These are phyloP conservation scores for Sclerotiophoma versabilis DNA, from an alignment of 2,329 filamentous ascomycete species.

Conservation along the genomic window DNA sequence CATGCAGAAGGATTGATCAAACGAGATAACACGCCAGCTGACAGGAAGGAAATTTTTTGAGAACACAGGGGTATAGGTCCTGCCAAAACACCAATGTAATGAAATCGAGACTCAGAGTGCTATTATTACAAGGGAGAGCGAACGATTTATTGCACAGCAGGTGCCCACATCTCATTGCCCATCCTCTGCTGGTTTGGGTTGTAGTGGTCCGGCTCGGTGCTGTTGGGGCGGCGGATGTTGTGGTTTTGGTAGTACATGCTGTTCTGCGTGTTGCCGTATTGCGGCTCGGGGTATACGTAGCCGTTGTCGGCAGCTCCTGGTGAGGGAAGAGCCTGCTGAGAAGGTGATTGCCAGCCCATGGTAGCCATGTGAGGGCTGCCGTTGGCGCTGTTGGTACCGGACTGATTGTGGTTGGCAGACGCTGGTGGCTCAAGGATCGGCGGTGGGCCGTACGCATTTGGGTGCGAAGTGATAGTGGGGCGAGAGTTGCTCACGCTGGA, in stretches of 20 bases:
- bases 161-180: constrained; percentile 52
- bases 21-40: constrained; percentile 39
- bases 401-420: constrained; percentile 77
- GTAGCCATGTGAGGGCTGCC: constrained; percentile 86
- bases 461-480: constrained; percentile 81
- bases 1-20: constrained; percentile 34
- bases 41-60: constrained; percentile 44
- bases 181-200: constrained; percentile 50
- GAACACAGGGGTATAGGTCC: constrained; percentile 52
- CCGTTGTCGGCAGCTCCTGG: constrained; percentile 72
- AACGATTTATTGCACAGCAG: constrained; percentile 49
- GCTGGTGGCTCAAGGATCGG: constrained; percentile 82
- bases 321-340: constrained; percentile 74
- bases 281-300: constrained; percentile 82
- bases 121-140: constrained; percentile 42
- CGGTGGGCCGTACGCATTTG: constrained; percentile 80
- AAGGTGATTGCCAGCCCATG: constrained; percentile 86
- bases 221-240: constrained; percentile 75
- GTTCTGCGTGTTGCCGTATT: constrained; percentile 65
- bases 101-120: constrained; percentile 37
- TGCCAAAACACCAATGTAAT: constrained; percentile 49
- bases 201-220: constrained; percentile 69
- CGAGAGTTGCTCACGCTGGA: constrained; percentile 59
- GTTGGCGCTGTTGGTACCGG: constrained; percentile 66
- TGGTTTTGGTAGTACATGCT: constrained; percentile 75